Evolutionary conservation across 2,329 filamentous ascomycete genomes (phyloP).

Genomic region (Botrytis porri): DNA sequence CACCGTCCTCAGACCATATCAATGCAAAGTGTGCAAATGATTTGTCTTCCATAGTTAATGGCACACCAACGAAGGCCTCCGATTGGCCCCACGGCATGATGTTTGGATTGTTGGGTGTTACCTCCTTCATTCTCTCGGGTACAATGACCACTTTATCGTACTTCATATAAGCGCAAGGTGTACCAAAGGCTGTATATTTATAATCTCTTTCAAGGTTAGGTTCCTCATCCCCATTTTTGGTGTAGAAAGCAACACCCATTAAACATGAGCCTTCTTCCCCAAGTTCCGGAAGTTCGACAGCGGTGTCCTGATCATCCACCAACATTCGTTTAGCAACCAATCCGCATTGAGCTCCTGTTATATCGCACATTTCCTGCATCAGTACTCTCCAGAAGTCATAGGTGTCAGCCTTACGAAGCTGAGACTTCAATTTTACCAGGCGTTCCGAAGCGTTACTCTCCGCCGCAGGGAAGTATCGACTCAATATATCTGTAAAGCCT

Average conservation of each 20-base stretch:
- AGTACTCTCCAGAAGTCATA: conserved; percentile 63
- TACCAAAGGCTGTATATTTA: conserved; percentile 59
- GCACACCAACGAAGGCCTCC: conserved; percentile 65
- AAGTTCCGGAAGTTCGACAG: conserved; percentile 58
- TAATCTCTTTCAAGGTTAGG: conserved; percentile 56
- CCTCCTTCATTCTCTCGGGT: conserved; percentile 56
- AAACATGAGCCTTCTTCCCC: conserved; percentile 60
- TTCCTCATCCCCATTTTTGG: conserved; percentile 56
- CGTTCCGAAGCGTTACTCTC: conserved; percentile 61
- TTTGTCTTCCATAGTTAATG: conserved; percentile 61
- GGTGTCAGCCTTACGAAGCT: conserved; percentile 50
- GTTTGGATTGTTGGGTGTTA: conserved; percentile 60
- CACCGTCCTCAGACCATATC: conserved; percentile 66
- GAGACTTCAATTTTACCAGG: conserved; percentile 56
- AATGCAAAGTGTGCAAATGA: conserved; percentile 69
- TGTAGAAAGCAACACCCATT: conserved; percentile 64
- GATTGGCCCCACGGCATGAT: conserved; percentile 52
- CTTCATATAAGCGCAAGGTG: conserved; percentile 66
- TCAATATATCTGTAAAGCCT: conserved; percentile 34
- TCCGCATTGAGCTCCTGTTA: conserved; percentile 63
- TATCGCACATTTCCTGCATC: conserved; percentile 60
- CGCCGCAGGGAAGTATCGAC: conserved; percentile 42
- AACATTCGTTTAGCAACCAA: conserved; percentile 65
- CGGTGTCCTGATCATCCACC: conserved; percentile 54
- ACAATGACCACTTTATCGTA: conserved; percentile 70